These are phyloP conservation scores for Datura wrightii DNA, from an alignment of 257 asterid species.

Conservation along the genomic window DNA sequence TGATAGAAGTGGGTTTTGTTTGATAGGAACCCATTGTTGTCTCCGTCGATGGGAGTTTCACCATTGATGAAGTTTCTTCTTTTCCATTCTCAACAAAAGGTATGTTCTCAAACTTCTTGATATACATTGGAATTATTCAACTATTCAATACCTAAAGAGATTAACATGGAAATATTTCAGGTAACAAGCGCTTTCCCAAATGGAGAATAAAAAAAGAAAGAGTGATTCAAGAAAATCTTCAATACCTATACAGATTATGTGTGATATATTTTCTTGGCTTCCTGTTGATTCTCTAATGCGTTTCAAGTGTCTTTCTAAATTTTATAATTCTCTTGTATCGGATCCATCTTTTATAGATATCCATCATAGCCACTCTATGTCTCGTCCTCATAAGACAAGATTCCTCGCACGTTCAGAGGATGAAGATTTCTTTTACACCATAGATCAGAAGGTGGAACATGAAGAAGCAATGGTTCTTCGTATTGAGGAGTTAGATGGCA, in stretches of 20 bases:
- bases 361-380: neutral
- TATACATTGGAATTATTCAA: neutral
- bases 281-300: neutral
- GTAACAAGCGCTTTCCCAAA: neutral
- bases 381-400: neutral
- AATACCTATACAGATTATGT: neutral
- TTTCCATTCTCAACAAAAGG: neutral
- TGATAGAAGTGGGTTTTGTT: too few species aligned
- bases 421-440: neutral
- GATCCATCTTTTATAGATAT: neutral
- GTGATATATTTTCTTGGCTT: neutral
- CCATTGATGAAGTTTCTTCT: too few species aligned
- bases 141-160: neutral
- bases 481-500: neutral
- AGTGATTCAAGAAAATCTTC: neutral
- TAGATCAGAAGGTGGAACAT: too few species aligned
- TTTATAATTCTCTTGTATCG: neutral
- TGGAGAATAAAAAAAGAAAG: neutral
- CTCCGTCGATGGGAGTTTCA: too few species aligned
- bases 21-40: too few species aligned
- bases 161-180: neutral
- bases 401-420: too few species aligned
- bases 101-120: neutral
- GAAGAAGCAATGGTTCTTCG: too few species aligned
- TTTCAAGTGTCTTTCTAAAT: neutral